These are phyloP conservation scores for Yamadazyma sp. DNA, from an alignment of 805 yeast genomes.

Conservation along the genomic window DNA sequence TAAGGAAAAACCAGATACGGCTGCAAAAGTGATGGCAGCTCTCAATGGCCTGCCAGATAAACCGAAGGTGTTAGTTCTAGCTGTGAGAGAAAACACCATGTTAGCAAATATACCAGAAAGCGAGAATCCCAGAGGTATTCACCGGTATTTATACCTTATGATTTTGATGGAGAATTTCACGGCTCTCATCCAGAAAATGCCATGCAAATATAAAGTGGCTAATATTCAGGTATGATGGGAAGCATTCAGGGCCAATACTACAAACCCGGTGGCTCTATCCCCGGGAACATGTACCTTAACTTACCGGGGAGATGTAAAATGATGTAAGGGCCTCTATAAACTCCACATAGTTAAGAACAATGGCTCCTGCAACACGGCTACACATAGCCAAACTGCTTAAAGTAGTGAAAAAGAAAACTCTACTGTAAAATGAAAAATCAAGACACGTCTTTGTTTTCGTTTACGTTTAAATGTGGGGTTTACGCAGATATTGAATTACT, in stretches of 20 bases:
- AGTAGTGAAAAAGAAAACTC: neutral
- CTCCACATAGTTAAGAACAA: conserved; percentile 1
- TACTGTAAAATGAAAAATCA: neutral
- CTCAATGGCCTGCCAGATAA: conserved; percentile 50
- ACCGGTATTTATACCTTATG: conserved; percentile 4
- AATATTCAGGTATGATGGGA: neutral
- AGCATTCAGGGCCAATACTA: too few relatives aligned
- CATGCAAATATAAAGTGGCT: conserved; percentile 1
- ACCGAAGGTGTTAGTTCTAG: conserved; percentile 54
- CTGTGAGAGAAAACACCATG: conserved; percentile 12
- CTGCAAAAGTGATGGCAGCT: conserved; percentile 21
- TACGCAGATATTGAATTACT: too few relatives aligned
- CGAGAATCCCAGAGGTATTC: neutral
- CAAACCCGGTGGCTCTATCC: neutral
- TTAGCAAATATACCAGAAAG: neutral
- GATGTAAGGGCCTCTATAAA: conserved; percentile 4
- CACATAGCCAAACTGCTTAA: neutral
- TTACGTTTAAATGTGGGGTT: too few relatives aligned
- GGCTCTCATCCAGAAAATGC: too few relatives aligned
- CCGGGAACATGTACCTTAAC: too few relatives aligned
- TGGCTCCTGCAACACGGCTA: conserved; percentile 5
- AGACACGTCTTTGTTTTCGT: neutral
- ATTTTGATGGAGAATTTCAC: too few relatives aligned
- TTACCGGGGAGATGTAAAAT: conserved; percentile 3
- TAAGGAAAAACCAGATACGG: conserved; percentile 29